phyloP scores from a whole-genome alignment of 352 stramenopile genomes.

The Lagenidium giganteum region DNA sequence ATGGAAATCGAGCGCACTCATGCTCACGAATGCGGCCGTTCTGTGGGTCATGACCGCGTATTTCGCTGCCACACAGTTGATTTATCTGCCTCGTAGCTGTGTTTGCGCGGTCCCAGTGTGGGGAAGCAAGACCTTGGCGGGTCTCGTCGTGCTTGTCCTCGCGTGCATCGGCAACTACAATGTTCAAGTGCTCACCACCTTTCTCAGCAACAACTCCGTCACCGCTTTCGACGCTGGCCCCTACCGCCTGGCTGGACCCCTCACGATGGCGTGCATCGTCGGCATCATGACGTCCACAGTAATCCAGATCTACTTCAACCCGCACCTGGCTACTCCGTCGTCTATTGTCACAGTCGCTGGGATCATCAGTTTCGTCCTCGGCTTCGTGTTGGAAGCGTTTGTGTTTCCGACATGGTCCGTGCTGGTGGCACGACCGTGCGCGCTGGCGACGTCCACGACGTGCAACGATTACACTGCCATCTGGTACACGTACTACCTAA shows the following conservation, averaged over 20 bases:
- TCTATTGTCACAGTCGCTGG: slow-evolving; percentile 13
- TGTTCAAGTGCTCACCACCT: slow-evolving; percentile 20
- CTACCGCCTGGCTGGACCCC: slow-evolving; percentile 10
- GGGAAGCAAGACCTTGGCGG: slow-evolving; percentile 15
- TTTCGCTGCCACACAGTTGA: slow-evolving; percentile 9
- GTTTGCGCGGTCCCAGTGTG: slow-evolving; percentile 17
- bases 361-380: slow-evolving; percentile 13
- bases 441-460: slow-evolving; percentile 12
- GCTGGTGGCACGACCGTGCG: slow-evolving; percentile 7
- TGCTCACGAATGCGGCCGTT: slow-evolving; percentile 21
- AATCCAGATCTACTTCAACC: slow-evolving; percentile 19
- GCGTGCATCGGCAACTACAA: slow-evolving; percentile 16
- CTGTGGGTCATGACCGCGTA: slow-evolving; percentile 14
- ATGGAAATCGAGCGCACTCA: slow-evolving; percentile 13
- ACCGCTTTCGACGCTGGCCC: slow-evolving; percentile 10
- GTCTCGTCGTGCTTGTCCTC: slow-evolving; percentile 3
- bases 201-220: slow-evolving; percentile 12
- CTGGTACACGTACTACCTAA: slow-evolving; percentile 12
- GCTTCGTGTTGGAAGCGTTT: slow-evolving; percentile 19
- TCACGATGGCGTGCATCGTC: slow-evolving; percentile 12
- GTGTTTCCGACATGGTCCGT: slow-evolving; percentile 8
- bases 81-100: slow-evolving; percentile 12
- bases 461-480: slow-evolving; percentile 12
- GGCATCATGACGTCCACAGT: slow-evolving; percentile 15
- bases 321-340: slow-evolving; percentile 11